Conservation (phyloP, 768 basidiomycete species). For the Rhodotorula diobovata region DNA sequence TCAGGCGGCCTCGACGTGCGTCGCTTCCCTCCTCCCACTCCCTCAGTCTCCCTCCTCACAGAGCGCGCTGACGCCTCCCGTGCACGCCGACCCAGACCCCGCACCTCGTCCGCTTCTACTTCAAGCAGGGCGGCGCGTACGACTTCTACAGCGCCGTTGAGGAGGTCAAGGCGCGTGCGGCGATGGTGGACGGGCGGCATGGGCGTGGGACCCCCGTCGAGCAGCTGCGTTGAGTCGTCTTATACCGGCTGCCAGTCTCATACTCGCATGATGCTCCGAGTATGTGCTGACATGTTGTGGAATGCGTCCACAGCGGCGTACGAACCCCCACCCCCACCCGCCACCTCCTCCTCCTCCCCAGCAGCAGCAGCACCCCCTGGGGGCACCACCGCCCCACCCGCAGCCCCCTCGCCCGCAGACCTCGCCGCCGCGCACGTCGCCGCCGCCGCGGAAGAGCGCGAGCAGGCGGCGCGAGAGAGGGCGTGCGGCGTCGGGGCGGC, state of each 20-base stretch:
- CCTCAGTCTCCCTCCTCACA: background rate
- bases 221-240: slow-evolving; percentile 3
- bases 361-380: no score
- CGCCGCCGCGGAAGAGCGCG: background rate
- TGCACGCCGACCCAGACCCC: slow-evolving; percentile 2
- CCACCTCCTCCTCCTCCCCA: no score
- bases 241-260: background rate
- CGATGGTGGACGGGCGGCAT: background rate
- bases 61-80: no score
- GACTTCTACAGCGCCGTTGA: slow-evolving; percentile 32
- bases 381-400: background rate
- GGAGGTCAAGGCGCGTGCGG: slow-evolving; percentile 27
- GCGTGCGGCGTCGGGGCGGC: no score
- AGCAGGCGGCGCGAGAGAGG: background rate
- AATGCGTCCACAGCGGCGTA: background rate
- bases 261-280: no score
- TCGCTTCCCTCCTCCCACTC: background rate
- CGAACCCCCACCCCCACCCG: background rate
- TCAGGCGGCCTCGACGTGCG: slow-evolving; percentile 12
- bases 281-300: background rate
- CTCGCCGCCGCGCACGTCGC: slow-evolving; percentile 3
- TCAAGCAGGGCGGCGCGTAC: slow-evolving; percentile 36
- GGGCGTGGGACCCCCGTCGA: background rate
- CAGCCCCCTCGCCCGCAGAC: background rate
- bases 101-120: slow-evolving; percentile 25